A percentile compares a stretch with the other conserved stretches of the same genome.
Conservation (phyloP, 2,329 filamentous ascomycete genomes). For the Ophiostoma ips region DNA sequence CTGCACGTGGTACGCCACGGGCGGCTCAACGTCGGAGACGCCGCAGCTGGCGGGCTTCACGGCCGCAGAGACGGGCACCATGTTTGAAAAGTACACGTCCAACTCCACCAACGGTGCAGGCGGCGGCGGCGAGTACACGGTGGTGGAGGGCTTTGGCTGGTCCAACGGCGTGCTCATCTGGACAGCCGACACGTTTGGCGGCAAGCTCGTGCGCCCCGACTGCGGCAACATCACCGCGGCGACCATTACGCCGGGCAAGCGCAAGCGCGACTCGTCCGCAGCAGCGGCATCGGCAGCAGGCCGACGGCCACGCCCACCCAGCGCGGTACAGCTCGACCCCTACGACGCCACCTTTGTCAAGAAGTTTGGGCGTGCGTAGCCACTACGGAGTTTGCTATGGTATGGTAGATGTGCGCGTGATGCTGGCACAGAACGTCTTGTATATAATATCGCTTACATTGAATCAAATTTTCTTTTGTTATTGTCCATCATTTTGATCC, state of each 20-base stretch:
- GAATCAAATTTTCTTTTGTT: too few relatives aligned
- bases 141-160: conserved; percentile 60
- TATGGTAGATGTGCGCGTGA: neutral
- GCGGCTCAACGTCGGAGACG: conserved; percentile 41
- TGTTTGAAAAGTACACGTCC: conserved; percentile 58
- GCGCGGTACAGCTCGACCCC: conserved; percentile 33
- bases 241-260: conserved; percentile 17
- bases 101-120: conserved; percentile 46
- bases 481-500: too few relatives aligned
- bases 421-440: neutral
- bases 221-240: conserved; percentile 37
- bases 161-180: conserved; percentile 56
- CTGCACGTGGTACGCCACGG: conserved; percentile 56
- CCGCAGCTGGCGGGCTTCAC: conserved; percentile 35
- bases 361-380: conserved; percentile 25
- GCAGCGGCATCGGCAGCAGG: neutral
- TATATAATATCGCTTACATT: neutral
- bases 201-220: conserved; percentile 38
- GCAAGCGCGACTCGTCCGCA: conserved; percentile 13
- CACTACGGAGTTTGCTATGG: neutral
- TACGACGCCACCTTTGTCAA: conserved; percentile 34
- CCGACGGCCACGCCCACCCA: conserved; percentile 11
- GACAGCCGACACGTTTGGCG: conserved; percentile 47
- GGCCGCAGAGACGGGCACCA: conserved; percentile 36
- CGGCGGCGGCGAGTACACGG: conserved; percentile 53